These are phyloP conservation scores for Colletotrichum trifolii DNA, from an alignment of 2,329 filamentous ascomycete species.

Conservation along the genomic window DNA sequence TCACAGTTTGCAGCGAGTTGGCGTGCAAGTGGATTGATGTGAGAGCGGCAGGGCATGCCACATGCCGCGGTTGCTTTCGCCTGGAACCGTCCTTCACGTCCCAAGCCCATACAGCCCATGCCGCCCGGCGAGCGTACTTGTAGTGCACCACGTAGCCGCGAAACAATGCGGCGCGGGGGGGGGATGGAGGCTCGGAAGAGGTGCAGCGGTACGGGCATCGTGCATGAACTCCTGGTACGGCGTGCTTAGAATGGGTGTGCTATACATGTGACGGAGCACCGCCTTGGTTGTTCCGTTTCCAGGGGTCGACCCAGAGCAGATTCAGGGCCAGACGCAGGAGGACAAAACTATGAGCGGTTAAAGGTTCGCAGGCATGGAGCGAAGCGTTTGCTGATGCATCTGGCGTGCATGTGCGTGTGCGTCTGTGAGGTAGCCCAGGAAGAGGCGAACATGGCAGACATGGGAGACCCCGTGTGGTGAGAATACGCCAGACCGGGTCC, in stretches of 20 bases:
- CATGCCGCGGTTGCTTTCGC: conserved; percentile 6
- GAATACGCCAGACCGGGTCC: conserved; percentile 30
- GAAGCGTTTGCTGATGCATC: conserved; percentile 17
- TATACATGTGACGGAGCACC: conserved; percentile 34
- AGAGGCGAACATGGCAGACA: conserved; percentile 33
- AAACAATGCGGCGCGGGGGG: conserved; percentile 25
- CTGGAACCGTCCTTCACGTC: conserved; percentile 17
- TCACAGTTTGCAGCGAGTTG: conserved; percentile 16
- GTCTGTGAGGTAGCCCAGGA: conserved; percentile 15
- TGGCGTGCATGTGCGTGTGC: conserved; percentile 26
- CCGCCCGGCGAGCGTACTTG: background rate
- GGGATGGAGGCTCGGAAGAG: conserved; percentile 15
- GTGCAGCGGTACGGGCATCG: conserved; percentile 33
- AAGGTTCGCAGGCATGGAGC: conserved; percentile 30
- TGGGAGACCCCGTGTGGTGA: conserved; percentile 28
- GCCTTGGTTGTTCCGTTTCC: conserved; percentile 17
- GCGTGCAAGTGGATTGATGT: conserved; percentile 27
- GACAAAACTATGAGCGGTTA: background rate
- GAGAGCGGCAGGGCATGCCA: conserved; percentile 21
- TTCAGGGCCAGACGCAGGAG: conserved; percentile 14
- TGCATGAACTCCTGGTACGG: conserved; percentile 38
- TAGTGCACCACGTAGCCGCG: conserved; percentile 6
- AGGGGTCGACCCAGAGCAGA: conserved; percentile 16
- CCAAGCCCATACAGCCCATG: conserved; percentile 5
- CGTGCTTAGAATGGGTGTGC: conserved; percentile 28